Conservation (phyloP, 495 filamentous ascomycete species). For the Penicillium salamii region DNA sequence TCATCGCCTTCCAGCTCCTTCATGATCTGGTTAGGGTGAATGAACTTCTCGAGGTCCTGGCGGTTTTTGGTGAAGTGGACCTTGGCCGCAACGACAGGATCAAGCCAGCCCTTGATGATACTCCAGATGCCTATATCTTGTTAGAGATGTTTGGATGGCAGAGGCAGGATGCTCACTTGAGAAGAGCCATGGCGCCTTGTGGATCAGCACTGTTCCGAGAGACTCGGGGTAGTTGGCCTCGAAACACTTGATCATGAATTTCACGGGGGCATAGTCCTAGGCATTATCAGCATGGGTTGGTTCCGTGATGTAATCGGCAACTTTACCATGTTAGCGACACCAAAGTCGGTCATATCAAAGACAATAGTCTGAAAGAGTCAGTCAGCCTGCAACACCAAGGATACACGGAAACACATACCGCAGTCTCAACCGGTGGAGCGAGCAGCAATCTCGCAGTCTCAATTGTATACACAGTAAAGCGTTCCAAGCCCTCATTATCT, state of each 20-base stretch:
- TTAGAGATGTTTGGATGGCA: slow-evolving; percentile 1
- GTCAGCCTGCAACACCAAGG: slow-evolving; percentile 13
- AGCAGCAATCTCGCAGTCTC: slow-evolving; percentile 87
- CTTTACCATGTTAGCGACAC: slow-evolving; percentile 87
- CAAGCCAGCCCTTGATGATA: slow-evolving; percentile 93
- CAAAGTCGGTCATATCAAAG: slow-evolving; percentile 94
- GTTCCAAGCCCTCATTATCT: slow-evolving; percentile 71
- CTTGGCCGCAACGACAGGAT: slow-evolving; percentile 92
- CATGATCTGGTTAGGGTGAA: slow-evolving; percentile 66
- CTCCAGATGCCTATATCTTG: slow-evolving; percentile 67
- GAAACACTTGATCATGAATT: slow-evolving; percentile 99
- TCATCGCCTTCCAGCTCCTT: slow-evolving; percentile 80
- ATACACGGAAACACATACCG: slow-evolving; percentile 56
- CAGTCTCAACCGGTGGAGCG: slow-evolving; percentile 79
- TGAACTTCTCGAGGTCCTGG: slow-evolving; percentile 75
- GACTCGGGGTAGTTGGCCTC: slow-evolving; percentile 98
- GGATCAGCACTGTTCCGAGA: slow-evolving; percentile 87
- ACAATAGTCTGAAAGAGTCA: slow-evolving; percentile 62
- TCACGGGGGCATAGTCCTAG: slow-evolving; percentile 91
- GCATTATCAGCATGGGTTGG: slow-evolving; percentile 10
- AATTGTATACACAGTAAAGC: slow-evolving; percentile 91
- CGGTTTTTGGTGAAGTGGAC: slow-evolving; percentile 89
- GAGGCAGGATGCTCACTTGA: slow-evolving; percentile 56
- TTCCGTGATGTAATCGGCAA: neutral
- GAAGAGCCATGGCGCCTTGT: slow-evolving; percentile 97